phyloP scores from a whole-genome alignment of 2,329 filamentous ascomycete species.

The Trichophyton verrucosum region DNA sequence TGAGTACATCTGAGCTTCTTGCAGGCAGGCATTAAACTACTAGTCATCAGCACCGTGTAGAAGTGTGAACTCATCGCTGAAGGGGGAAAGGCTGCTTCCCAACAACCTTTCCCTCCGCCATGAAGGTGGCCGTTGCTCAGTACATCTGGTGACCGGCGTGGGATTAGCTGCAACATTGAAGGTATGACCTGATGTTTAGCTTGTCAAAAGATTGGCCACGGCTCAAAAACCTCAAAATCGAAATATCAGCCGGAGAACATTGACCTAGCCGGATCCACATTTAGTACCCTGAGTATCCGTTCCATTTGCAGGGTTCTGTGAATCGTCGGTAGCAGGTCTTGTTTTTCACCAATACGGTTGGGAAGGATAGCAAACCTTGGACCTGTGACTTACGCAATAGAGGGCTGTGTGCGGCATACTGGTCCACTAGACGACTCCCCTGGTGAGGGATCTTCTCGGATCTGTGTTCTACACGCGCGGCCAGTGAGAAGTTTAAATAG shows the following conservation, averaged over 20 bases:
- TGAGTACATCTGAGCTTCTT: not conserved
- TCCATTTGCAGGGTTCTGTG: not conserved
- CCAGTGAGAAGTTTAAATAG: no score
- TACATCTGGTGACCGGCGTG: not conserved
- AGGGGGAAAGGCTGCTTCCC: not conserved
- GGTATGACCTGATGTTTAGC: not conserved
- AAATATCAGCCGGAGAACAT: not conserved
- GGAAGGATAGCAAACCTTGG: not conserved
- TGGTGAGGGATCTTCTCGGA: not conserved
- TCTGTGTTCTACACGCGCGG: not conserved
- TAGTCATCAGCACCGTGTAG: not conserved
- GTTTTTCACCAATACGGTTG: not conserved
- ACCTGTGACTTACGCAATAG: not conserved
- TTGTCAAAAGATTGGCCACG: not conserved
- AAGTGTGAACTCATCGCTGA: not conserved
- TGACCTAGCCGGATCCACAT: not conserved
- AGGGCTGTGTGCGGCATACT: not conserved
- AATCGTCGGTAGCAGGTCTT: not conserved
- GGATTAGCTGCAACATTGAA: not conserved
- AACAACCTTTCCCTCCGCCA: not conserved
- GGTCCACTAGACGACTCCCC: not conserved
- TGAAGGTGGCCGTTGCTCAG: not conserved
- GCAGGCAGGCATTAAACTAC: not conserved
- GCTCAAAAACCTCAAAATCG: not conserved
- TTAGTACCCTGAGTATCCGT: not conserved